These are phyloP conservation scores for Candida dajiaensis DNA, from an alignment of 805 yeast genomes.

Conservation along the genomic window DNA sequence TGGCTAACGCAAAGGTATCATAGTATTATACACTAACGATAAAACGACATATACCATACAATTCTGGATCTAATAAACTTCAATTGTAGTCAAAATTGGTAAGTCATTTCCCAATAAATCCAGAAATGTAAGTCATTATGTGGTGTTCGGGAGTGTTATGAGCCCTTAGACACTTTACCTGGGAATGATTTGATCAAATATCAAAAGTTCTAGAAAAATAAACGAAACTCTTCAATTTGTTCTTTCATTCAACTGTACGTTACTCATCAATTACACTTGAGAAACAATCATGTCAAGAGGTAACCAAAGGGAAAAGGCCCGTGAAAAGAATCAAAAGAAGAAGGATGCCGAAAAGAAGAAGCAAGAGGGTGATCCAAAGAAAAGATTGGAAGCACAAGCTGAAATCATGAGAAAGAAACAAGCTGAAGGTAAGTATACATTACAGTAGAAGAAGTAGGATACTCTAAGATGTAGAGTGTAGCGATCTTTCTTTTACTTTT, in stretches of 20 bases:
- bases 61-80: too few relatives aligned
- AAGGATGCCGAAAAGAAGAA: conserved; percentile 58
- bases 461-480: neutral
- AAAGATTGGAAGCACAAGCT: conserved; percentile 85
- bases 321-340: conserved; percentile 83
- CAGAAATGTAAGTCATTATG: too few relatives aligned
- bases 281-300: conserved; percentile 84
- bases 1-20: too few relatives aligned
- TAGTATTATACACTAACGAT: too few relatives aligned
- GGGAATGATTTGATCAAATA: too few relatives aligned
- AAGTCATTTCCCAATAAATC: too few relatives aligned
- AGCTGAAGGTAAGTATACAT: conserved; percentile 54
- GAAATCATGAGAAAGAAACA: conserved; percentile 87
- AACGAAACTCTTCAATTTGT: too few relatives aligned
- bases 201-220: neutral
- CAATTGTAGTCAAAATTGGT: too few relatives aligned
- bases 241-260: conserved; percentile 34
- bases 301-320: conserved; percentile 91
- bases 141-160: neutral
- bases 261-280: neutral
- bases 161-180: too few relatives aligned
- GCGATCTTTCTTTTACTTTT: neutral
- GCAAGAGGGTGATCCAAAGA: conserved; percentile 77
- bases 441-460: neutral
- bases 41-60: too few relatives aligned